phyloP scores from a whole-genome alignment of 2,329 filamentous ascomycete genomes.

The Drechslera avenae region DNA sequence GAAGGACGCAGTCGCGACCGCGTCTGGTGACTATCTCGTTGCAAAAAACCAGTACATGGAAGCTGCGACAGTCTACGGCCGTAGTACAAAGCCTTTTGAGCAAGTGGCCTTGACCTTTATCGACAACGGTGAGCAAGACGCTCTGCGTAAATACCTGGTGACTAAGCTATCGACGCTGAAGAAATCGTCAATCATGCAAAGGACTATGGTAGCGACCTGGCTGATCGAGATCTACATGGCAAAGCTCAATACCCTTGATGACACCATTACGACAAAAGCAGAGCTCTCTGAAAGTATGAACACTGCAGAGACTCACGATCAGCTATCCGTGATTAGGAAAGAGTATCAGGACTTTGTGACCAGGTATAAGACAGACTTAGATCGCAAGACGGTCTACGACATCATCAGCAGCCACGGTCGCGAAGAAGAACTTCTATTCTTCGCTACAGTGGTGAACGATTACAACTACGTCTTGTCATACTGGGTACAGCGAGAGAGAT shows the following conservation, averaged over 20 bases:
- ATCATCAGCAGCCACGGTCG: slow-evolving; percentile 94
- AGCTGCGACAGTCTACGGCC: slow-evolving; percentile 87
- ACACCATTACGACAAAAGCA: slow-evolving; percentile 87
- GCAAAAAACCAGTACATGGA: slow-evolving; percentile 81
- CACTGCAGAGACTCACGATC: slow-evolving; percentile 71
- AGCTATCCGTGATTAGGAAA: slow-evolving; percentile 70
- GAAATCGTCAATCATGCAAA: slow-evolving; percentile 85
- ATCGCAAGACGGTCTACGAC: slow-evolving; percentile 91
- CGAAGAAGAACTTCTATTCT: slow-evolving; percentile 90
- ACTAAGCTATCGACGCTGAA: slow-evolving; percentile 83
- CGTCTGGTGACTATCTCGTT: slow-evolving; percentile 87
- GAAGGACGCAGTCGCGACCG: slow-evolving; percentile 88
- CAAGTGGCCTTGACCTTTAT: slow-evolving; percentile 92
- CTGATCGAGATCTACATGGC: slow-evolving; percentile 96
- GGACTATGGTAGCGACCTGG: slow-evolving; percentile 95
- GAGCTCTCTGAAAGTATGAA: slow-evolving; percentile 76
- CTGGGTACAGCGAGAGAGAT: slow-evolving; percentile 95
- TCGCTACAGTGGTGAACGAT: slow-evolving; percentile 85
- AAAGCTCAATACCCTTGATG: slow-evolving; percentile 91
- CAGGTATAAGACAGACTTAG: slow-evolving; percentile 84
- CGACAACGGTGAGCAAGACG: slow-evolving; percentile 87
- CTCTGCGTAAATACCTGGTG: slow-evolving; percentile 84
- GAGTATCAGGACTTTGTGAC: slow-evolving; percentile 90
- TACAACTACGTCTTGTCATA: slow-evolving; percentile 95
- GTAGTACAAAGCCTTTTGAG: slow-evolving; percentile 96